Percentiles rank a stretch among this genome's conserved stretches.
Evolutionary conservation across 768 basidiomycete species (phyloP).

Genomic region (Amyloporia xantha): DNA sequence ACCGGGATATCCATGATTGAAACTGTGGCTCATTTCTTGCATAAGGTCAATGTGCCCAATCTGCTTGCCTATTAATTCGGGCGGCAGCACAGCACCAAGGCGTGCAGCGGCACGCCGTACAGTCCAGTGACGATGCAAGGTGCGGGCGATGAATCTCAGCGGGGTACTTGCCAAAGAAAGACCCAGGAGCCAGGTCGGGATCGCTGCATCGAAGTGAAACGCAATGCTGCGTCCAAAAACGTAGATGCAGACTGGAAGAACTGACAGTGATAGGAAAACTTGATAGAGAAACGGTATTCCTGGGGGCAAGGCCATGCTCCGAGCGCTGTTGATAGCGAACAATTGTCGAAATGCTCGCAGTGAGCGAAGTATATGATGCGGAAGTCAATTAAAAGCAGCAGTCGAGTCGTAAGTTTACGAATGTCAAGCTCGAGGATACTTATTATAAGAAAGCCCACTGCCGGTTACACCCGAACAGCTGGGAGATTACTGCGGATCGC

Average conservation of each 20-base stretch:
- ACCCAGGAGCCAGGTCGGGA: slow-evolving; percentile 12
- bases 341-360: no score
- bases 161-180: slow-evolving; percentile 7
- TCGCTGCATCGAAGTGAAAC: background rate
- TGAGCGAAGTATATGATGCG: no score
- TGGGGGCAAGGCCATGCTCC: background rate
- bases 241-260: background rate
- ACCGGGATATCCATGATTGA: slow-evolving; percentile 32
- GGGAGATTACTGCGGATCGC: no score
- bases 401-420: no score
- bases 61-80: slow-evolving; percentile 25
- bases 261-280: background rate
- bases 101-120: slow-evolving; percentile 8
- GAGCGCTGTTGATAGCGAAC: no score
- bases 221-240: no score
- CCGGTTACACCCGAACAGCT: no score
- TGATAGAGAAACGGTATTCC: background rate
- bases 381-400: no score
- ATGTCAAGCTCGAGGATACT: no score
- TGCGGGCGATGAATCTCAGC: slow-evolving; percentile 1
- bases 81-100: slow-evolving; percentile 17
- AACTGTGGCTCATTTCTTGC: slow-evolving; percentile 11
- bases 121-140: slow-evolving; percentile 4
- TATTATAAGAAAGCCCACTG: no score
- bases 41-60: slow-evolving; percentile 32